These are phyloP conservation scores for Celoporthe dispersa DNA, from an alignment of 2,329 filamentous ascomycete species.

Conservation along the genomic window DNA sequence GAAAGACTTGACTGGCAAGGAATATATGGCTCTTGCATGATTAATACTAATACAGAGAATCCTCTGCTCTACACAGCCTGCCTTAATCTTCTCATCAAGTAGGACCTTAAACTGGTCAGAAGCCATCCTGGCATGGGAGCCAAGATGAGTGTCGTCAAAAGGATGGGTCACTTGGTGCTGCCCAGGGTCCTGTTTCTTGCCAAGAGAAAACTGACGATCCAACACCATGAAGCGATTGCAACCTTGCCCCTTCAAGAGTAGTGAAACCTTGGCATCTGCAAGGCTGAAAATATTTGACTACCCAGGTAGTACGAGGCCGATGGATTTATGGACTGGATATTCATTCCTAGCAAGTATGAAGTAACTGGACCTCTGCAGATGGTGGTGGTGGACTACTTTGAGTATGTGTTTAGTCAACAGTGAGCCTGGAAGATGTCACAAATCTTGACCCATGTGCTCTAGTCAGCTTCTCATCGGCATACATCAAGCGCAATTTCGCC, in stretches of 20 bases:
- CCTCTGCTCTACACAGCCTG: neutral
- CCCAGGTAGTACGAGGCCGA: neutral
- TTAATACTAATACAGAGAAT: neutral
- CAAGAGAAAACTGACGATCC: neutral
- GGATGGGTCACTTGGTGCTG: neutral
- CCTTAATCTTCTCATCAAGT: neutral
- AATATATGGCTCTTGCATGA: neutral
- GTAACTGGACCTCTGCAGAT: neutral
- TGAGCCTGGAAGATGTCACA: neutral
- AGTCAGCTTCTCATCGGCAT: neutral
- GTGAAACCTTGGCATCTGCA: neutral
- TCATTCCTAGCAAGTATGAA: too few relatives aligned
- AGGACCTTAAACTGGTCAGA: neutral
- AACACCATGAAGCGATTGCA: neutral
- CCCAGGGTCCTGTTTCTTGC: neutral
- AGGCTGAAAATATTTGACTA: neutral
- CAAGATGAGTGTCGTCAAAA: neutral
- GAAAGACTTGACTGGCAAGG: neutral
- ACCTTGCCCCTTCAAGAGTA: conserved; percentile 1
- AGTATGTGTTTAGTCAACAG: too few relatives aligned
- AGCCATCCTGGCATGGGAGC: neutral
- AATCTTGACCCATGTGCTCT: neutral
- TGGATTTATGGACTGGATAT: neutral
- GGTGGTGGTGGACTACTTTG: too few relatives aligned
- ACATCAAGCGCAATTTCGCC: neutral